Evolutionary conservation across 2,329 filamentous ascomycete species (phyloP).

Genomic region (Colletotrichum costaricense): DNA sequence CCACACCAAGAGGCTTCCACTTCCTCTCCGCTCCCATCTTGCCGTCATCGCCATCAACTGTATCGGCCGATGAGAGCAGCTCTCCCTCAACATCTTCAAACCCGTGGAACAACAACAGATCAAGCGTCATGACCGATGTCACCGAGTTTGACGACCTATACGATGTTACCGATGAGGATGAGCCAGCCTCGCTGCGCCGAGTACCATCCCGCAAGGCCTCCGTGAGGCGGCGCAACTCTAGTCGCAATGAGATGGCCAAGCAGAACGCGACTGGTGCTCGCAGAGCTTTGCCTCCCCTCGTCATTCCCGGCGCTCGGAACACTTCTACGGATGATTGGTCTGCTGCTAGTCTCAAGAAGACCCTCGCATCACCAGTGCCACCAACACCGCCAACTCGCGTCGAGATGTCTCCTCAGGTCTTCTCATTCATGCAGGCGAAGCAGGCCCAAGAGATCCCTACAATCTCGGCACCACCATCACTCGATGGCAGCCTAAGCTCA

Average conservation of each 20-base stretch:
- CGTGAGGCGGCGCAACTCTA: constrained; percentile 58
- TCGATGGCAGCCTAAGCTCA: constrained; percentile 89
- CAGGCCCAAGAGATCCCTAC: constrained; percentile 76
- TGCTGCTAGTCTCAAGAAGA: constrained; percentile 59
- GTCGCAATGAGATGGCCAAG: constrained; percentile 8
- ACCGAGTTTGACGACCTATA: constrained; percentile 90
- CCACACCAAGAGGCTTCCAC: constrained; percentile 75
- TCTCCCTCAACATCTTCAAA: constrained; percentile 68
- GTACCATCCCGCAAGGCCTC: constrained; percentile 42
- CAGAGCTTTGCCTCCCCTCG: constrained; percentile 58
- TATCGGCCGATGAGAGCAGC: constrained; percentile 60
- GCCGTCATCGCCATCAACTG: constrained; percentile 69
- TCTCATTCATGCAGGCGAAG: constrained; percentile 76
- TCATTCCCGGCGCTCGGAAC: constrained; percentile 60
- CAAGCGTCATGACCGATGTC: constrained; percentile 71
- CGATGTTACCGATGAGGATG: constrained; percentile 85
- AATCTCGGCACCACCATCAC: constrained; percentile 84
- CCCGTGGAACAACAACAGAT: constrained; percentile 70
- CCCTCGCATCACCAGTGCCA: constrained; percentile 67
- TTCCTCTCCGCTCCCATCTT: constrained; percentile 73
- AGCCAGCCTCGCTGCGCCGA: constrained; percentile 40
- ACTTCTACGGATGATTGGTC: constrained; percentile 55
- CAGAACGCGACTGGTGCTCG: constrained; percentile 47
- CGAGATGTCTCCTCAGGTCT: constrained; percentile 79
- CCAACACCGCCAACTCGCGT: constrained; percentile 75